phyloP scores from a whole-genome alignment of 2,329 filamentous ascomycete species.

The Cephalotrichum gorgonifer region DNA sequence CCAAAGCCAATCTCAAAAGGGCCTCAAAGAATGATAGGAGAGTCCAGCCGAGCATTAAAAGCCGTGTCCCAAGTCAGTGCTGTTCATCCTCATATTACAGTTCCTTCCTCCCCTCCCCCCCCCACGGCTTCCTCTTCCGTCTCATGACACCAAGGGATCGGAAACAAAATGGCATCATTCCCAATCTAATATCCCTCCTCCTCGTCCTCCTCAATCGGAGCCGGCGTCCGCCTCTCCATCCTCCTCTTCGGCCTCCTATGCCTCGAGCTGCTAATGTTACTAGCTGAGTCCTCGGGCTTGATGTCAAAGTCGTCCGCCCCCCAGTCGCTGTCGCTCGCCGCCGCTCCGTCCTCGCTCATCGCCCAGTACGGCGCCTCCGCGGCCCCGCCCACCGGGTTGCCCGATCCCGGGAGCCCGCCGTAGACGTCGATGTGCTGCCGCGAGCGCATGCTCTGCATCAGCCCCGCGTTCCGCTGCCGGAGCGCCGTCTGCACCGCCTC shows the following conservation, averaged over 20 bases:
- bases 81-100: not conserved
- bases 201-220: slow-evolving; percentile 62
- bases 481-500: slow-evolving; percentile 70
- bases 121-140: too few species aligned
- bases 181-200: slow-evolving; percentile 37
- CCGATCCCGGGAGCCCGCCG: slow-evolving; percentile 31
- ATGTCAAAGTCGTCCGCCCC: slow-evolving; percentile 49
- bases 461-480: slow-evolving; percentile 70
- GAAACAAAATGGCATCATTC: not conserved
- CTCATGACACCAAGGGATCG: too few species aligned
- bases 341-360: slow-evolving; percentile 19
- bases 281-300: slow-evolving; percentile 69
- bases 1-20: not conserved
- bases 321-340: slow-evolving; percentile 44
- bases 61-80: not conserved
- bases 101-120: not conserved
- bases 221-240: slow-evolving; percentile 60
- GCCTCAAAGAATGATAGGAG: not conserved
- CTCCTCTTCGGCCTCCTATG: slow-evolving; percentile 57
- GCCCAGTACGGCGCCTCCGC: slow-evolving; percentile 37
- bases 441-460: slow-evolving; percentile 54
- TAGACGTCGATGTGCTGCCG: slow-evolving; percentile 48
- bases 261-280: slow-evolving; percentile 66
- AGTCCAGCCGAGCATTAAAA: not conserved
- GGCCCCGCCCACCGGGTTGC: slow-evolving; percentile 26